These are phyloP conservation scores for Cyberlindnera amylophila DNA, from an alignment of 805 yeast genomes.

Conservation along the genomic window DNA sequence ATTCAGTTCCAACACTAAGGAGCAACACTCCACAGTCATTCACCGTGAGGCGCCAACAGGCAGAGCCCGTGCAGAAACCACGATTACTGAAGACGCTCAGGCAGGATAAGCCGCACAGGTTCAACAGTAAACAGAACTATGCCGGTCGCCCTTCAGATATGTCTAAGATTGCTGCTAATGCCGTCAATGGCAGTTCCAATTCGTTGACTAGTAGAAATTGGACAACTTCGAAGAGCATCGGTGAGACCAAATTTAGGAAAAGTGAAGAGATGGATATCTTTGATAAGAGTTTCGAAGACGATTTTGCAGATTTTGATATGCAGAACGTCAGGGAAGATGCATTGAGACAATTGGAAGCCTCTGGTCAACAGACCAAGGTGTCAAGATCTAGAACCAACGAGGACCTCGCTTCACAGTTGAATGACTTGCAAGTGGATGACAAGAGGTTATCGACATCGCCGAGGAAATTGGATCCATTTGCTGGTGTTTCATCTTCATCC, in stretches of 20 bases:
- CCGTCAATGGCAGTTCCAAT: constrained; percentile 3
- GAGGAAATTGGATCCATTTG: constrained; percentile 2
- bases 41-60: constrained; percentile 22
- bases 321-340: constrained; percentile 23
- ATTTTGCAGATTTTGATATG: constrained; percentile 20
- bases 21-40: constrained; percentile 23
- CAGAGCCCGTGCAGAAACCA: constrained; percentile 19
- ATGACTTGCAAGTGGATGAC: background rate
- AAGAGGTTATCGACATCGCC: constrained; percentile 10
- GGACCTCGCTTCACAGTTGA: constrained; percentile 5
- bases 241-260: constrained; percentile 1
- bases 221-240: constrained; percentile 23
- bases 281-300: constrained; percentile 25
- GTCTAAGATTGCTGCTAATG: constrained; percentile 29
- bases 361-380: constrained; percentile 19
- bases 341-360: constrained; percentile 25
- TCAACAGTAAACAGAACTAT: constrained; percentile 14
- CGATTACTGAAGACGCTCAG: constrained; percentile 34
- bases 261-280: constrained; percentile 22
- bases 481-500: constrained; percentile 3
- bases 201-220: constrained; percentile 15
- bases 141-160: constrained; percentile 16
- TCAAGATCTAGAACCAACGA: constrained; percentile 18
- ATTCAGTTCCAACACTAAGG: constrained; percentile 25
- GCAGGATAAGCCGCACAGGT: constrained; percentile 21